Percentiles rank a stretch among this genome's conserved stretches.
Conservation (phyloP, 768 basidiomycete genomes). For the Podaxis carcinomalis region DNA sequence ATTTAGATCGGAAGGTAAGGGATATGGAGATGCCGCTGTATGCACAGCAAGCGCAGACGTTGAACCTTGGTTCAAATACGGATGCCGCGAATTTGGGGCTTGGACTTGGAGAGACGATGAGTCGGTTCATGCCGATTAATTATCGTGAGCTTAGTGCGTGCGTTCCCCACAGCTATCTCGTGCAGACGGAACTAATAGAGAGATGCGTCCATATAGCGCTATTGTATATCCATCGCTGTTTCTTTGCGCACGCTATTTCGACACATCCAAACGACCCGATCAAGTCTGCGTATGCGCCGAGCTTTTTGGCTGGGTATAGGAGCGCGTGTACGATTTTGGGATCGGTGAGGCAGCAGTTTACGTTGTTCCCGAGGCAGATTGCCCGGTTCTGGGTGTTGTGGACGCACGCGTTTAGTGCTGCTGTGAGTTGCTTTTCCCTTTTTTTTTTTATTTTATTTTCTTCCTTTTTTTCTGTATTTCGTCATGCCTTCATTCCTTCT, state of each 20-base stretch:
- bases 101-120: slow-evolving; percentile 62
- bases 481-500: too few relatives aligned
- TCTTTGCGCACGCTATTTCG: slow-evolving; percentile 69
- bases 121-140: slow-evolving; percentile 70
- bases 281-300: slow-evolving; percentile 61
- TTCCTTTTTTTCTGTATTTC: too few relatives aligned
- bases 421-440: slow-evolving; percentile 30
- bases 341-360: slow-evolving; percentile 44
- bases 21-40: slow-evolving; percentile 67
- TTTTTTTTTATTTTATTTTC: background rate
- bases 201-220: slow-evolving; percentile 39
- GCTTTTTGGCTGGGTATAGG: slow-evolving; percentile 64
- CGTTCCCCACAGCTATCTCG: background rate
- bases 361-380: slow-evolving; percentile 51
- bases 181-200: background rate
- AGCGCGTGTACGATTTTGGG: slow-evolving; percentile 57
- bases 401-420: slow-evolving; percentile 67
- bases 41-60: slow-evolving; percentile 35
- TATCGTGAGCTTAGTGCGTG: slow-evolving; percentile 65
- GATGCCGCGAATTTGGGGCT: slow-evolving; percentile 36
- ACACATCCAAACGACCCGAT: slow-evolving; percentile 65
- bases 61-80: background rate
- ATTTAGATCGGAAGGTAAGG: slow-evolving; percentile 62
- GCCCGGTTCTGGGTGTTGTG: slow-evolving; percentile 69
- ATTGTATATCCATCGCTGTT: slow-evolving; percentile 70